Conservation (phyloP, 495 filamentous ascomycete species). For the Penicillium egyptiacum region DNA sequence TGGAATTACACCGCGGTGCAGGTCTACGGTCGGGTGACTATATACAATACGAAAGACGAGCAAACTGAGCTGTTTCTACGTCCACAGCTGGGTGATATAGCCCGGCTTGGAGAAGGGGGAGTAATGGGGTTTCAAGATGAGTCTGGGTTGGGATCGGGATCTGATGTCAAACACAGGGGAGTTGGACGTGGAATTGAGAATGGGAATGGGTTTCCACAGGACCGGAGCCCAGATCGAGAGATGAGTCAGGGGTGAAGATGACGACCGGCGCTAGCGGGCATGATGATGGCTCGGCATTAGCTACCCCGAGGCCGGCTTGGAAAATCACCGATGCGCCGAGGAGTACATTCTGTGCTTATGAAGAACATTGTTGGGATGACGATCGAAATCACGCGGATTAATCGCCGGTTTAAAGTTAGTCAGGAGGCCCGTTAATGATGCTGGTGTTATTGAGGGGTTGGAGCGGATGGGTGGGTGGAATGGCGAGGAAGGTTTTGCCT, state of each 20-base stretch:
- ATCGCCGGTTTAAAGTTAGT: conserved; percentile 57
- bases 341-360: conserved; percentile 45
- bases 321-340: conserved; percentile 48
- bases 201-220: background rate
- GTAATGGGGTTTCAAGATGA: conserved; percentile 45
- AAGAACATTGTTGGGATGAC: conserved; percentile 53
- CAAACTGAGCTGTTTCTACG: conserved; percentile 42
- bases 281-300: conserved; percentile 13
- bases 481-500: conserved; percentile 11
- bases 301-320: conserved; percentile 32
- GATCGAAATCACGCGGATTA: conserved; percentile 44
- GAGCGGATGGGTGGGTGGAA: conserved; percentile 16
- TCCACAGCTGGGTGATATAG: conserved; percentile 49
- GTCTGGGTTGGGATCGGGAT: background rate
- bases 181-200: background rate
- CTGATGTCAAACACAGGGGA: background rate
- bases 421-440: conserved; percentile 49
- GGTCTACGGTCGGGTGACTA: conserved; percentile 50
- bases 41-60: conserved; percentile 42
- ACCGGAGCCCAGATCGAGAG: background rate
- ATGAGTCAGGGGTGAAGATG: background rate
- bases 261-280: background rate
- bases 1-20: conserved; percentile 63
- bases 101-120: conserved; percentile 41
- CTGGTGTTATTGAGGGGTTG: conserved; percentile 52